Base-by-base conservation (phyloP, 2,329 filamentous ascomycete species). In the Fusarium pseudonygamai region DNA sequence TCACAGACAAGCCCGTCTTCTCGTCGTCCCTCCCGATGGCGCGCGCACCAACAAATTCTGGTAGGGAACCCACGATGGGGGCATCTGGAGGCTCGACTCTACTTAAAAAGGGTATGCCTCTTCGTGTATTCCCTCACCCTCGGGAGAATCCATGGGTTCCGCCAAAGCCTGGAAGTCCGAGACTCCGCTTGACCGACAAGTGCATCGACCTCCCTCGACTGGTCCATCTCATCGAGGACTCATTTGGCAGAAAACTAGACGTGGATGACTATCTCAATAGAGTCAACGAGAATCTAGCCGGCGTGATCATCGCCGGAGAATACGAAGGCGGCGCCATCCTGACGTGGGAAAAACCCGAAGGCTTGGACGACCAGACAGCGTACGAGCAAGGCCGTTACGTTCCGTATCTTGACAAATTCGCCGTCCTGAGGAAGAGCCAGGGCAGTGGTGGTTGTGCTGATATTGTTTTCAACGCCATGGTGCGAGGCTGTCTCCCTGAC, bases 321-420 rank as follows among this genome's bases (percentile, higher is more conserved):
- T 99, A 99, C 82, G 96, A 99, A 85, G 96, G 96, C 59, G 95
- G 94, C 3, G 96, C 96, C 4, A 93, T 99, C 49, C 85, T 98
- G 26, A 99, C 96, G 0, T 99, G 96, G 96, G 96, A 99, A 83
- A 87, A 87, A 37, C 94, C 95, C 0, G 87, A 85, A 1, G 89
- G 86, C 1, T 83, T 90, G 26, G 83, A 84, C 49, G 87, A 90
- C 57, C 86, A 90, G 81, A 86, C 78, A 79, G 88, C 81, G 66
- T 84, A 88, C 64, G 83, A 85, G 24, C 86, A 87, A 40, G 87
- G 87, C 3, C 88, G 93, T 15, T 88, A 94, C 74, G 93, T 99
- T 1, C 96, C 96, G 0, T 99, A 99, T 80, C 87, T 99, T 36
- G 96, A 99, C 83, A 99, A 99, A 81, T 98, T 99, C 79, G 96